Base-by-base conservation (phyloP, 2,329 filamentous ascomycete genomes). In the Alternaria sp. region DNA sequence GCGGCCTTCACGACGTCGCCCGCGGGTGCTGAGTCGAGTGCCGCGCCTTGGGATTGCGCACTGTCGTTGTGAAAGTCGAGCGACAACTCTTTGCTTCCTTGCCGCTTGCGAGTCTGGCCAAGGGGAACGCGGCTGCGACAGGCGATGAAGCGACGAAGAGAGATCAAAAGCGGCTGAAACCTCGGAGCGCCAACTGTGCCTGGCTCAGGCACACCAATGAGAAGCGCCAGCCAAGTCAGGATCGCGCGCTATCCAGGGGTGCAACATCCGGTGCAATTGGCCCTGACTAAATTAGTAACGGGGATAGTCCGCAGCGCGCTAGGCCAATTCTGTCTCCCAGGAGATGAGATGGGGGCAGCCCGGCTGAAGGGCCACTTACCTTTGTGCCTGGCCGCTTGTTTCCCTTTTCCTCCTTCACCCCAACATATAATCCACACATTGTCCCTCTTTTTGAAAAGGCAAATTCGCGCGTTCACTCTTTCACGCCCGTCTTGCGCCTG, bases 381-480 rank as follows among this genome's bases (percentile, higher is more conserved):
- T 65, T 61, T 69, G 67, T 62, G 56, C 57, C 66, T 68, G 69
- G 67, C 72, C 69, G 68, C 68, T 68, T 63, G 57, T 50, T 69
- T 67, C 66, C 64, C 67, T 63, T 70, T 65, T 65, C 61, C 62
- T 60, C 63, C 64, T 74, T 73, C 75, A 74, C 71, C 68, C 57
- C 62, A 55, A 30, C 55, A 62, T 73, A 72, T 73, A 67, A 73
- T 59, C 62, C 58, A 69, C 67, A 59, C 58, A 66, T 59, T 68
- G 71, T 69, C 70, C 66, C 70, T 72, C 71, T 30, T 57, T 40
- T 62, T 61, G 47, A 53, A 70, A 65, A 67, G 71, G 69, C 68
- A 73, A 53, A 60, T 70, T 75, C 73, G 68, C 75, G 76, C 77
- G 77, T 79, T 77, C 77, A 79, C 75, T 79, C 77, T 61, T 78